phyloP scores from a whole-genome alignment of 768 basidiomycete genomes.

The Hemileccinum rubropunctum region DNA sequence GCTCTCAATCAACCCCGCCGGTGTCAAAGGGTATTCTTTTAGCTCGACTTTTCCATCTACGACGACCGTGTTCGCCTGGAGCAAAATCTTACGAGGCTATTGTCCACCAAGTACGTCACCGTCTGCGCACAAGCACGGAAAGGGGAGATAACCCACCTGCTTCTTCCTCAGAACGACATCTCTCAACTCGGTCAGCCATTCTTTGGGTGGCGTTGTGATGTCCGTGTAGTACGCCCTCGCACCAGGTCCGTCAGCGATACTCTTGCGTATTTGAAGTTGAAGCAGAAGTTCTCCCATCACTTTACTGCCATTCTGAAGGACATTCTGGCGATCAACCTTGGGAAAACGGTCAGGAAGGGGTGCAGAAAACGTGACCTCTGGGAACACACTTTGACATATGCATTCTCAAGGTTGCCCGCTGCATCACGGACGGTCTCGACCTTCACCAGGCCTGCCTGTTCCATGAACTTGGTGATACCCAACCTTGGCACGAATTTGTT shows the following conservation, averaged over 20 bases:
- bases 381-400: conserved; percentile 60
- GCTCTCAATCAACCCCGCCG: conserved; percentile 75
- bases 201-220: conserved; percentile 67
- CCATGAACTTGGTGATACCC: conserved; percentile 80
- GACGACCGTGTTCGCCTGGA: conserved; percentile 78
- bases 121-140: neutral
- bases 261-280: conserved; percentile 81
- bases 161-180: conserved; percentile 79
- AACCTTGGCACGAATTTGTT: conserved; percentile 40
- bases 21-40: conserved; percentile 75
- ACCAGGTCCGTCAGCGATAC: conserved; percentile 79
- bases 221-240: conserved; percentile 78
- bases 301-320: conserved; percentile 61
- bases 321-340: conserved; percentile 70
- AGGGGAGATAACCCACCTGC: conserved; percentile 45
- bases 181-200: conserved; percentile 75
- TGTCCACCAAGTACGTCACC: neutral
- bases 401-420: conserved; percentile 59
- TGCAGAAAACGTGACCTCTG: neutral
- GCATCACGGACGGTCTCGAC: conserved; percentile 65
- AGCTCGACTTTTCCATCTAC: conserved; percentile 66
- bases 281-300: conserved; percentile 73
- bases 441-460: conserved; percentile 63
- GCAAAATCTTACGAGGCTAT: conserved; percentile 81
- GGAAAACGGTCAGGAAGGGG: neutral